Base-by-base conservation (phyloP, 148 eudicot genomes). In the Suaeda aralocaspica region DNA sequence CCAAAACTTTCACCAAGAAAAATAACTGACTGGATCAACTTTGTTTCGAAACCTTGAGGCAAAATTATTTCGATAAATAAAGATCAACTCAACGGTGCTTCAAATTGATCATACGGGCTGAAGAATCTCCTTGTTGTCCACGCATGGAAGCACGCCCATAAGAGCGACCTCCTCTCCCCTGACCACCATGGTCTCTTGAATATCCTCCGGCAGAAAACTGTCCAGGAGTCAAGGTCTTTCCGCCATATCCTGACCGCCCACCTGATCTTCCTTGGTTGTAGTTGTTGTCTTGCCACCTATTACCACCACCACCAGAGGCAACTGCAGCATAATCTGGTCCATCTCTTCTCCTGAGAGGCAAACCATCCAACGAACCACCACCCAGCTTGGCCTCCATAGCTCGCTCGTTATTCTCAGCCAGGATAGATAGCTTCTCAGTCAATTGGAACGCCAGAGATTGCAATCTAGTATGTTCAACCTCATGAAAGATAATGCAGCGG, bases 351-450 rank as follows among this genome's bases (percentile, higher is more conserved):
- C 92, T 84, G 3, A 52, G 53, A 19, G 92, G 84, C 62, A 85
- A 68, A 53, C 82, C 79, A 16, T 87, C 96, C 68, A 87, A 59
- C 16, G 71, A 34, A 24, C 76, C 85, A n/a, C 89, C 92, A 66
- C 97, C 97, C 11, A 85, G 42, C 76, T 81, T 84, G 6, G 84
- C 83, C 71, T 87, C 97, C 68, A 80, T 73, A 31, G 96, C 96
- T 68, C 96, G 80, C 82, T 92, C 98, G 16, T 92, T 92, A 65
- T 83, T 82, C 55, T 92, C 96, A 1, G 93, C 96, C 29, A 89
- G 87, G 63, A 85, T 53, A 0, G 89, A 77, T 2, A 92, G 87
- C 83, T 87, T 86, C 65, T 92, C 98, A 0, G 90, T 81, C 63
- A 92, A 50, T 59, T 88, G 91, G 83, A 90, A 90, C 0, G 98